Conservation (phyloP, 1,284 basidiomycete species). For the Trichosporon ovoides region DNA sequence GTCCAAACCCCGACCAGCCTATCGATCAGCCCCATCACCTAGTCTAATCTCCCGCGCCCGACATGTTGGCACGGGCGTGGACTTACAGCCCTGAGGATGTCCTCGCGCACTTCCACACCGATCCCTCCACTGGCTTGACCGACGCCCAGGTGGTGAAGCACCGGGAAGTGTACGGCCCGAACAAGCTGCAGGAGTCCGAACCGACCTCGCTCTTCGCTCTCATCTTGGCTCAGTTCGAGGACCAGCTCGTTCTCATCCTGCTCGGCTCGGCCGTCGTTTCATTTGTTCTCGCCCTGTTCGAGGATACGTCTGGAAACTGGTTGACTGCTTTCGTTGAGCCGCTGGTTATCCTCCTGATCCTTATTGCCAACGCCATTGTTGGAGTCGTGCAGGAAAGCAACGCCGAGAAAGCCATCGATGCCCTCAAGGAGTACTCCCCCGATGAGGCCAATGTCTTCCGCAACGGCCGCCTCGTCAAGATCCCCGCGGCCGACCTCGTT, state of each 20-base stretch:
- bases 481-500: conserved; percentile 81
- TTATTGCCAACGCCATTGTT: conserved; percentile 87
- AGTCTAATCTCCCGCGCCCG: not conserved
- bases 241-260: conserved; percentile 90
- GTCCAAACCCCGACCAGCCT: no score
- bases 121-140: conserved; percentile 36
- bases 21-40: no score
- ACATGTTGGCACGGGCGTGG: conserved; percentile 49
- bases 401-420: conserved; percentile 94
- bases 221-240: conserved; percentile 95
- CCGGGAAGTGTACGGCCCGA: conserved; percentile 73
- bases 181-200: conserved; percentile 78
- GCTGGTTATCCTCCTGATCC: conserved; percentile 82
- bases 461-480: conserved; percentile 61
- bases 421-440: conserved; percentile 87
- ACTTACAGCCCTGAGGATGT: conserved; percentile 43
- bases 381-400: conserved; percentile 93
- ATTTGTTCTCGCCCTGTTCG: conserved; percentile 79
- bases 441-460: conserved; percentile 89
- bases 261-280: conserved; percentile 86
- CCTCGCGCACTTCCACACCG: conserved; percentile 41
- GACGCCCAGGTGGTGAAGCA: conserved; percentile 57
- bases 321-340: conserved; percentile 83
- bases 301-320: conserved; percentile 63
- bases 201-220: conserved; percentile 87